These are phyloP conservation scores for Pyrenophora graminea DNA, from an alignment of 2,329 filamentous ascomycete species.

Conservation along the genomic window DNA sequence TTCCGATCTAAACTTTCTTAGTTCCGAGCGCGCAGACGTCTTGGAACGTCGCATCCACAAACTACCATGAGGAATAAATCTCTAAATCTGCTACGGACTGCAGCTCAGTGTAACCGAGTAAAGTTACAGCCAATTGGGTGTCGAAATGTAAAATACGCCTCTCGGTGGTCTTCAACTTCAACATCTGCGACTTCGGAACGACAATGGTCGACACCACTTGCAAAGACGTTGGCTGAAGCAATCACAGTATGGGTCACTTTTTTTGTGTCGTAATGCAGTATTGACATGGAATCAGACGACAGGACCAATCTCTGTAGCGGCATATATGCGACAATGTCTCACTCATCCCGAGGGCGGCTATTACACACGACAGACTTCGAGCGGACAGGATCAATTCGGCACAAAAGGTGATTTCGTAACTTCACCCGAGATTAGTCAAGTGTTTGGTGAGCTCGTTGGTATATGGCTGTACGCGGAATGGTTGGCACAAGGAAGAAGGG, in stretches of 20 bases:
- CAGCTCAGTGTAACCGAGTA: constrained; percentile 23
- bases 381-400: constrained; percentile 86
- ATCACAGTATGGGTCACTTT: constrained; percentile 68
- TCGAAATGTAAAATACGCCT: constrained; percentile 19
- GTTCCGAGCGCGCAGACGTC: constrained; percentile 32
- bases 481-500: constrained; percentile 80
- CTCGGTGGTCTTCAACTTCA: constrained; percentile 46
- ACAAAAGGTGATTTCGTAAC: constrained; percentile 93
- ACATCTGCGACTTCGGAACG: constrained; percentile 41
- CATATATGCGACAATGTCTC: constrained; percentile 98
- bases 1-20: constrained; percentile 35
- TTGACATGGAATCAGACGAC: constrained; percentile 63
- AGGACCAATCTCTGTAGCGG: constrained; percentile 86
- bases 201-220: constrained; percentile 90
- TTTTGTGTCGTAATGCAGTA: background rate
- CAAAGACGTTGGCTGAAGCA: constrained; percentile 82
- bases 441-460: constrained; percentile 92
- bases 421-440: constrained; percentile 94
- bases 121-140: constrained; percentile 8
- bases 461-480: constrained; percentile 97
- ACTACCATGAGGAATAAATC: constrained; percentile 38
- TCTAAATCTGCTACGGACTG: constrained; percentile 32
- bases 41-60: constrained; percentile 36
- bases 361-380: constrained; percentile 74
- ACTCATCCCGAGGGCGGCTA: constrained; percentile 90